Evolutionary conservation across 495 filamentous ascomycete species (phyloP).

Genomic region (Ascobolus immersus): DNA sequence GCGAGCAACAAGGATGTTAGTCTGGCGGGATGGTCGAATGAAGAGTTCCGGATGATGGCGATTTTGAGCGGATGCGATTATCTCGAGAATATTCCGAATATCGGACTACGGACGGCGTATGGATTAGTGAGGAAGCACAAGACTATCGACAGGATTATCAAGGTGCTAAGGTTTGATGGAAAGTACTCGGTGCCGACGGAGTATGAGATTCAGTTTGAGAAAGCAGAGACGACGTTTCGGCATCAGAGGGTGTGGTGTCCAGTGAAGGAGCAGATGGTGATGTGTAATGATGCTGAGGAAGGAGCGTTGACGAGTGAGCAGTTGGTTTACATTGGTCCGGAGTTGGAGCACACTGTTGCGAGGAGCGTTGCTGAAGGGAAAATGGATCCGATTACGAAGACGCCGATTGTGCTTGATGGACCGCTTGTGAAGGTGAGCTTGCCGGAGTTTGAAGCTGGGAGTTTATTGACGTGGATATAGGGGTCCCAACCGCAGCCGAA

Average conservation of each 20-base stretch:
- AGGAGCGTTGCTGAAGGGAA: no score
- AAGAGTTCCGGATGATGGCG: slow-evolving; percentile 80
- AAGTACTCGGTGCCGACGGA: slow-evolving; percentile 50
- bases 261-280: slow-evolving; percentile 37
- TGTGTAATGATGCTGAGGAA: no score
- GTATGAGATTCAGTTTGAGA: slow-evolving; percentile 49
- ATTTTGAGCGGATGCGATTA: slow-evolving; percentile 98
- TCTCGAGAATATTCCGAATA: slow-evolving; percentile 48
- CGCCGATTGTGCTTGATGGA: no score
- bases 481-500: no score
- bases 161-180: slow-evolving; percentile 63
- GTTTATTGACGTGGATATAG: no score
- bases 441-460: no score
- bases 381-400: no score
- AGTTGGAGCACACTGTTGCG: no score
- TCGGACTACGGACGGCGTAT: slow-evolving; percentile 87
- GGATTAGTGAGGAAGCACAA: slow-evolving; percentile 72
- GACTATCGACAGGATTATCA: slow-evolving; percentile 47
- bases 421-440: no score
- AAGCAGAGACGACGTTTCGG: slow-evolving; percentile 77
- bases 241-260: slow-evolving; percentile 90
- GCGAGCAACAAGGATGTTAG: slow-evolving; percentile 57
- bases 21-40: slow-evolving; percentile 73
- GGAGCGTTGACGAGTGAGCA: no score
- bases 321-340: no score